Base-by-base conservation (phyloP, 176 grass and related monocot genomes). In the Eremochloa ophiuroides region DNA sequence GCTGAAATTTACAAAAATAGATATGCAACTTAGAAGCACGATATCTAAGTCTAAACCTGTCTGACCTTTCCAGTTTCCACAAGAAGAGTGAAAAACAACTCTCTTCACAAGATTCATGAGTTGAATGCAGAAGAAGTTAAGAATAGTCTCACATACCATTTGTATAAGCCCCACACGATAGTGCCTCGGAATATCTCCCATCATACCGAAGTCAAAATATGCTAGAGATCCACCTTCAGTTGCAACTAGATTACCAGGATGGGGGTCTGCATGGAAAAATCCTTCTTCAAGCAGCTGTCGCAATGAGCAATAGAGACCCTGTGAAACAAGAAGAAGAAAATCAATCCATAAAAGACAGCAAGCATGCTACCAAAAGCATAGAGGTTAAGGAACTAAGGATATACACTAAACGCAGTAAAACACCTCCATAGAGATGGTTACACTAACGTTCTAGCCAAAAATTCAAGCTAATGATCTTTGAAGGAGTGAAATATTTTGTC, bases 161-260 rank as follows among this genome's bases (percentile, higher is more conserved):
- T 95, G 95, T 83, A 98, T 98, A 77, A 98, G 95, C 61, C 95
- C 95, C 9, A 98, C 84, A 74, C 95, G 95, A 66, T 91, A 98
- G 68, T 98, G 95, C 35, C 95, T 87, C 63, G 95, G 95, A 75
- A 98, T 98, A 84, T 98, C 90, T 42, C 95, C 95, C 95, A 98
- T 98, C 95, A 98, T 98, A 74, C 95, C 95, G 26, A 98, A 98
- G 76, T 98, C 95, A 81, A 98, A 98, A 75, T 98, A 98, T 59
- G 92, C 95, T 63, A 98, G 82, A 87, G 83, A 93, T 38, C 95
- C 95, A n/a, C 76, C 75, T 82, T 87, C 71, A 75, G 92, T 95
- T 72, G 81, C 95, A 35, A 98, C 95, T 74, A 98, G 92, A 84
- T 98, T 98, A 84, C 95, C 95, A 38, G 95, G 95, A 89, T 98